phyloP scores from a whole-genome alignment of 495 filamentous ascomycete species.

The Saxophila tyrrhenica region DNA sequence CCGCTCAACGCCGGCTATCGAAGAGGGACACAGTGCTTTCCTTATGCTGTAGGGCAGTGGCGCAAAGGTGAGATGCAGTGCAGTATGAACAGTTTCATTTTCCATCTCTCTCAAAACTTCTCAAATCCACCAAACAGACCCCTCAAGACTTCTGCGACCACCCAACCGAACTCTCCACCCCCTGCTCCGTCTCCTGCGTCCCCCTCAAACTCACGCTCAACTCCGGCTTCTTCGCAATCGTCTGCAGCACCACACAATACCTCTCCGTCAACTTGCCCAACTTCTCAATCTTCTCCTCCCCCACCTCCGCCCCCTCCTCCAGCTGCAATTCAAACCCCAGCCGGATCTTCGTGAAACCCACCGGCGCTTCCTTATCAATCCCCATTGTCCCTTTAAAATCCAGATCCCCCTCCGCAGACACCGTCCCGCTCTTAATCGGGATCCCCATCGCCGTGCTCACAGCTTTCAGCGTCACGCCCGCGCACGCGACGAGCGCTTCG shows the following conservation, averaged over 20 bases:
- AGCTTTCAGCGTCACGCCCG: conserved; percentile 31
- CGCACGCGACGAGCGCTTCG: conserved; percentile 31
- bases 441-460: conserved; percentile 29
- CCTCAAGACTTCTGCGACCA: conserved; percentile 22
- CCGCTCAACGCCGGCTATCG: too few species aligned
- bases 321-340: conserved; percentile 26
- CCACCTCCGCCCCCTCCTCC: conserved; percentile 22
- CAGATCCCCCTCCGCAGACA: conserved; percentile 30
- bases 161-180: conserved; percentile 57
- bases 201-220: conserved; percentile 22
- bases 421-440: conserved; percentile 21
- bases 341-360: conserved; percentile 29
- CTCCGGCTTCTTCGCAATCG: conserved; percentile 27
- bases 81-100: too few species aligned
- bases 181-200: conserved; percentile 49
- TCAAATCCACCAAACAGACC: not conserved
- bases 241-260: conserved; percentile 33
- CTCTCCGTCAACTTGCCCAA: conserved; percentile 31
- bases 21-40: too few species aligned
- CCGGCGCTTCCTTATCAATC: conserved; percentile 27
- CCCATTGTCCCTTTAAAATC: conserved; percentile 33
- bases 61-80: too few species aligned
- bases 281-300: conserved; percentile 26
- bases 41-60: too few species aligned
- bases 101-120: too few species aligned